Evolutionary conservation across 768 basidiomycete species (phyloP).

Genomic region (Leccinum pellstonianum): DNA sequence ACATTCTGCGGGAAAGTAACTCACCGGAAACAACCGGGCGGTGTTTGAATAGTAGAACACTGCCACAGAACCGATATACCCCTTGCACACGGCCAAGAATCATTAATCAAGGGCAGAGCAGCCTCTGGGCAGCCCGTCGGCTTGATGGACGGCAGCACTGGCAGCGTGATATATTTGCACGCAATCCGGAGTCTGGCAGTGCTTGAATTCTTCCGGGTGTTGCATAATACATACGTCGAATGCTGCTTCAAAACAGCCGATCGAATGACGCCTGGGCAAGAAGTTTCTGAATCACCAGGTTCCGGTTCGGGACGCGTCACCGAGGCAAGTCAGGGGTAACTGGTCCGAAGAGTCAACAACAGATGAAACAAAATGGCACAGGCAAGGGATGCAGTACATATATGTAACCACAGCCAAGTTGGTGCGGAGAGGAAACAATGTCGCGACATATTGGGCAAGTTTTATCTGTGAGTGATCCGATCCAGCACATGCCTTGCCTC

Average conservation of each 20-base stretch:
- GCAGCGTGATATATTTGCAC: conserved; percentile 64
- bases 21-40: no score
- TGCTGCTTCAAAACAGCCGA: conserved; percentile 50
- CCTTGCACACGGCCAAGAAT: conserved; percentile 40
- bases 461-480: conserved; percentile 37
- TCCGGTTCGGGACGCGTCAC: conserved; percentile 51
- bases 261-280: conserved; percentile 54
- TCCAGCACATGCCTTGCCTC: conserved; percentile 49
- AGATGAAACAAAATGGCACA: conserved; percentile 55
- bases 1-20: no score
- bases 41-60: no score
- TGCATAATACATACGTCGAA: conserved; percentile 57
- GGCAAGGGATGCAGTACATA: conserved; percentile 59
- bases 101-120: conserved; percentile 54
- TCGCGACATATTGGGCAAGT: conserved; percentile 58
- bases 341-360: conserved; percentile 47
- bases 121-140: conserved; percentile 32
- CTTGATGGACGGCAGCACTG: conserved; percentile 20
- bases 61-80: conserved; percentile 26
- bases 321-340: conserved; percentile 71
- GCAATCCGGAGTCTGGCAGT: conserved; percentile 80
- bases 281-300: conserved; percentile 48
- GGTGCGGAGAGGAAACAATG: conserved; percentile 40
- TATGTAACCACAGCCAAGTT: conserved; percentile 58
- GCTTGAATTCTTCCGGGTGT: conserved; percentile 59